Evolutionary conservation across 129 eudicot genomes (phyloP), one percentile per base, ranked within the genome.

Genomic region (Solidago caesia): DNA sequence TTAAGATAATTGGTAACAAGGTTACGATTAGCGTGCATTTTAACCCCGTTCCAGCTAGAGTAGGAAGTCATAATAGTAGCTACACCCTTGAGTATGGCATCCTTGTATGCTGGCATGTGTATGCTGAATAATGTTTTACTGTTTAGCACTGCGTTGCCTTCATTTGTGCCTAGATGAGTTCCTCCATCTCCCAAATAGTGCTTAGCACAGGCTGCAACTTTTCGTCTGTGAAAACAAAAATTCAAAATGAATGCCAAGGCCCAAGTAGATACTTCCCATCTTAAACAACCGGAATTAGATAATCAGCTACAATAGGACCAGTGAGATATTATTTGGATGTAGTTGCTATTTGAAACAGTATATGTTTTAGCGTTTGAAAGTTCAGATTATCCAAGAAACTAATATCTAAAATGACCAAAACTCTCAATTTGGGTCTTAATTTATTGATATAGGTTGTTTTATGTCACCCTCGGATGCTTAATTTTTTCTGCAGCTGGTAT

Each of bases 151-250:
- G 96, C 87, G 70, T 90, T 87, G 67, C 85, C 83, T 73, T 80
- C 89, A 64, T 89, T 79, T 21, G 76, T 83, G 26, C 96, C 96
- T 7, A 78, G 45, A 10, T 75, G 84, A 21, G 96, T 90, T 60
- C 96, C 96, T 13, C 96, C 96, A 68, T 89, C 96, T 15, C 96
- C 92, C 25, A 90, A 70, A 72, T 75, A 90, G 74, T 90, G 96
- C 79, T 90, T 86, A 9, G 89, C 96, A 72, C 91, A 84, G 16
- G 87, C 86, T 67, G 83, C 87, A 71, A 89, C 77, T 15, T 87
- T 87, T 41, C 66, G 44, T 71, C 96, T 89, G 74, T 10, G 63
- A 41, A 64, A 46, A 73, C 57, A 68, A 53, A 56, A 5, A 16
- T 44, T 60, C 16, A 60, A 27, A 33, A 33, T 33, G 5, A 21